Base-by-base conservation (phyloP, 1,284 basidiomycete genomes). In the Earliella scabrosa region DNA sequence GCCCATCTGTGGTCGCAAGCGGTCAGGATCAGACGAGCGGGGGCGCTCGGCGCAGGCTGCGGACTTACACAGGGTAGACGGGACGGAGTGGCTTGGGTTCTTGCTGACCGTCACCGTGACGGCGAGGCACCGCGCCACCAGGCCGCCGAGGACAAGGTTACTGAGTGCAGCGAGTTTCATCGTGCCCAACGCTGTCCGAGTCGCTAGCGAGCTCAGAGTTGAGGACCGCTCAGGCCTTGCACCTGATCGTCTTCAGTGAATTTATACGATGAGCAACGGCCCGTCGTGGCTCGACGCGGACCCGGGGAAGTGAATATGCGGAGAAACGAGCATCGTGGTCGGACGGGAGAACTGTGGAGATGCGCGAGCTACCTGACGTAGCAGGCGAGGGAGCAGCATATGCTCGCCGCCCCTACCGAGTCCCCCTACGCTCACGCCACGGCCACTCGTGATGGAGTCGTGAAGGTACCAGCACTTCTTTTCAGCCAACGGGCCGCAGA, bases 41-140 rank as follows among this genome's bases (percentile, higher is more conserved):
- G 27, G 16, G 31, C n/a, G 47, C 43, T 49, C 20, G 31, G 21
- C 45, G 32, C 21, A 55, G 39, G 8, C 20, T 27, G 47, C 13
- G n/a, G 13, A 11, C 73, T 57, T 52, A 74, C 73, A 75, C 4
- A 73, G 60, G 5, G 63, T 65, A 7, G 67, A 61, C 9, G 67
- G 66, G 20, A 68, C 61, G 27, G 59, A 24, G 51, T 68, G 67
- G 46, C 66, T 66, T 2, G 67, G 55, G 2, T 59, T 65, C 29
- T 56, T 63, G 49, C 52, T 66, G 27, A 68, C 61, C 0, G 55
- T 56, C 27, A 68, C 62, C 7, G 58, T 65, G 39, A 64, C 66
- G 21, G 60, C 66, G 4, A 58, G 53, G 45, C 61, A 61, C 39
- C 43, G 49, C 9, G 54, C 56, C 13, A 45, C 45, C 11, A 60